Base-by-base conservation (phyloP, 2,329 filamentous ascomycete species). In the Paraphoma sp. region DNA sequence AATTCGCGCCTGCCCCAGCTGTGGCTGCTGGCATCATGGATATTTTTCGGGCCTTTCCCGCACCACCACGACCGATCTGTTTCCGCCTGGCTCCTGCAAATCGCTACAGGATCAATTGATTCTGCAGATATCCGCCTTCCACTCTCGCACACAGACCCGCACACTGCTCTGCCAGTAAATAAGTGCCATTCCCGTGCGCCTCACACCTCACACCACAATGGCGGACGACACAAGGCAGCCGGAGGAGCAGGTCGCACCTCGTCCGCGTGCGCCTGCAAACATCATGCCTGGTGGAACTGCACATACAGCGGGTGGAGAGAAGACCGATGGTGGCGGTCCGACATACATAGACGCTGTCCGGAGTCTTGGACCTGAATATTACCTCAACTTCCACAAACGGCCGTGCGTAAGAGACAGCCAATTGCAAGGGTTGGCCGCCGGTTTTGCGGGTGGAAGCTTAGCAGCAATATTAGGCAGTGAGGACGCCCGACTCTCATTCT, bases 401-500 rank as follows among this genome's bases (percentile, higher is more conserved):
- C 94, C 94, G 0, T 98, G 95, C 76, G 90, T 92, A 17, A 84
- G 93, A 59, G 89, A 96, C 72, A 89, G 91, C 2, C 82, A 97
- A 51, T 80, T 98, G 65, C 87, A 90, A 1, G 95, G 93, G 23
- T 96, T 99, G 68, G 90, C 87, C 1, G 84, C 86, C 2, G 95
- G 92, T 3, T 90, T 92, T 60, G 89, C 85, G 4, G 78, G 92
- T 31, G 94, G 93, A 52, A 89, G 88, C 56, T 69, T 93, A 52
- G 86, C 89, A 61, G 90, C 88, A 68, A 82, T 97, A 18, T 78
- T 92, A 64, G 87, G 90, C 79, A 89, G 93, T 96, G 81, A 65
- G 82, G 72, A 23, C 55, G 42, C 41, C 18, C 17, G 5, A 23
- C 3, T 43, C 29, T 31, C 36, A 16, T 42, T 6, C 14, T 28